These are phyloP conservation scores for Lachnellula cervina DNA, from an alignment of 2,329 filamentous ascomycete genomes.

Conservation along the genomic window DNA sequence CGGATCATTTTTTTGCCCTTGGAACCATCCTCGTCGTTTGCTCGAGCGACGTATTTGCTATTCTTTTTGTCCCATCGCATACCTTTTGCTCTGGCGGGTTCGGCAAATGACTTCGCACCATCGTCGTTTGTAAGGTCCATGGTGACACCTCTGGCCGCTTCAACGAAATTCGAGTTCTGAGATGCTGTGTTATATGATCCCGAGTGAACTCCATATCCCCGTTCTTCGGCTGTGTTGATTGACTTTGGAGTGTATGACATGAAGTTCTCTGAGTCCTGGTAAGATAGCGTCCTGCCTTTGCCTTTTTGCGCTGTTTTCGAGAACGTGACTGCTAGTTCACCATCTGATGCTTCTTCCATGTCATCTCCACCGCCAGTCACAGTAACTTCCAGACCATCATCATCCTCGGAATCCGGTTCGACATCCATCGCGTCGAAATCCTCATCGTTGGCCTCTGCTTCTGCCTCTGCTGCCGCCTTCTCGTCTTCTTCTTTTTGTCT, in stretches of 20 bases:
- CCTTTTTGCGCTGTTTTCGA: conserved; percentile 51
- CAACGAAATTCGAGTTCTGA: conserved; percentile 68
- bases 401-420: conserved; percentile 30
- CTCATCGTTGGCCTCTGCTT: conserved; percentile 22
- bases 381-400: conserved; percentile 35
- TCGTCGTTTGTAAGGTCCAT: conserved; percentile 96
- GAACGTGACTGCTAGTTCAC: conserved; percentile 66
- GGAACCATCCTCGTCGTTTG: conserved; percentile 92
- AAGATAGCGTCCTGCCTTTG: conserved; percentile 57
- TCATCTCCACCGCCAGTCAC: conserved; percentile 35
- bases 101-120: conserved; percentile 69
- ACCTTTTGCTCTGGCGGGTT: conserved; percentile 63
- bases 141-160: conserved; percentile 77
- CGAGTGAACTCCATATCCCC: conserved; percentile 87
- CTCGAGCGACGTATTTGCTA: conserved; percentile 87
- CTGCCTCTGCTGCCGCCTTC: conserved; percentile 33
- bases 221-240: conserved; percentile 78
- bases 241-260: conserved; percentile 91
- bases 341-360: conserved; percentile 55
- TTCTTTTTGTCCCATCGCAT: conserved; percentile 97
- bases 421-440: conserved; percentile 22
- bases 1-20: conserved; percentile 67
- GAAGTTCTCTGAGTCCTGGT: conserved; percentile 84
- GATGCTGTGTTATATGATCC: conserved; percentile 53
- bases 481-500: conserved; percentile 37